A percentile compares a stretch with the other conserved stretches of the same genome.
Evolutionary conservation across 805 yeast genomes (phyloP).

Genomic region (Myxozyma geophila): DNA sequence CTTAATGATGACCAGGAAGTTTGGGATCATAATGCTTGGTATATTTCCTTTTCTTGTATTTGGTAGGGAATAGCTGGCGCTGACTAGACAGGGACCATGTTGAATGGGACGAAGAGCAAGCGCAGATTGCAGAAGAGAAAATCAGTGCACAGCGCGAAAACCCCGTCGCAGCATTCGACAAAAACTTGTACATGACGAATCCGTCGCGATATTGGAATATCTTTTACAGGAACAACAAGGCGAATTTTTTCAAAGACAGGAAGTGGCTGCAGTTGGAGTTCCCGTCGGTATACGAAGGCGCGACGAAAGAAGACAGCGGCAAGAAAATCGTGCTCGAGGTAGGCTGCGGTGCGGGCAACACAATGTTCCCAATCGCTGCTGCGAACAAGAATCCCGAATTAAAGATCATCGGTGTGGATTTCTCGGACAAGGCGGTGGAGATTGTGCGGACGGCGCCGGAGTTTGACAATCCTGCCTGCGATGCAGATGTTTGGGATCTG

Average conservation of each 20-base stretch:
- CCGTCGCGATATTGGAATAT: constrained; percentile 97
- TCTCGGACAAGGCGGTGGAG: constrained; percentile 86
- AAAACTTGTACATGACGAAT: constrained; percentile 70
- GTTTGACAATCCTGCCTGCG: constrained; percentile 61
- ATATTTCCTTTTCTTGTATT: constrained; percentile 4
- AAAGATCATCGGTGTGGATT: constrained; percentile 83
- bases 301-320: constrained; percentile 74
- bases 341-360: constrained; percentile 99
- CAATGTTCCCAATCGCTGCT: constrained; percentile 84
- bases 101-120: constrained; percentile 94
- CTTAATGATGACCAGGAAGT: constrained; percentile 72
- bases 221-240: constrained; percentile 86
- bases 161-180: constrained; percentile 90
- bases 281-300: constrained; percentile 72
- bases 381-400: constrained; percentile 82
- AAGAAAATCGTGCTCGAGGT: constrained; percentile 79
- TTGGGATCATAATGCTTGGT: constrained; percentile 90
- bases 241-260: constrained; percentile 94
- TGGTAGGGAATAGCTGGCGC: neutral
- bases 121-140: constrained; percentile 70
- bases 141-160: constrained; percentile 73
- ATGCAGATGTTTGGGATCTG: constrained; percentile 93
- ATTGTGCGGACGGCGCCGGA: constrained; percentile 66
- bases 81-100: constrained; percentile 72
- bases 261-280: constrained; percentile 96